A percentile compares a stretch with the other conserved stretches of the same genome.
These are phyloP conservation scores for Geotrichum carabidarum DNA, from an alignment of 1,139 yeast genomes.

Conservation along the genomic window DNA sequence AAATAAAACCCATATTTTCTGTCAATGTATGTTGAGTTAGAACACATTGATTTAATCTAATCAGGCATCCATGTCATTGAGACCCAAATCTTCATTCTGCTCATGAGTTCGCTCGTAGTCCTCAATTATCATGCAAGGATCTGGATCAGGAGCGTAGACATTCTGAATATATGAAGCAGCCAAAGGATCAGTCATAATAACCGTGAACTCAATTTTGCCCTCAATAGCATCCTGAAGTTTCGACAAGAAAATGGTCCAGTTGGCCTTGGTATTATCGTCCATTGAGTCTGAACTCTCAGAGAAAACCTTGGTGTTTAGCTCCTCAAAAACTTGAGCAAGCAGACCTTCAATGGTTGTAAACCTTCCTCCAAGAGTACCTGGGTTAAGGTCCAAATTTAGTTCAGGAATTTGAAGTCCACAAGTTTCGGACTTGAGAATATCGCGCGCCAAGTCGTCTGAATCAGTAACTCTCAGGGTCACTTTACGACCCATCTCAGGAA, in stretches of 20 bases:
- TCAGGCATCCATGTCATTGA: slow-evolving; percentile 64
- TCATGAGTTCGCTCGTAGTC: slow-evolving; percentile 79
- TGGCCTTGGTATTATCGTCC: slow-evolving; percentile 66
- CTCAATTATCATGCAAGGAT: slow-evolving; percentile 89
- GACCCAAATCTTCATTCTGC: slow-evolving; percentile 89
- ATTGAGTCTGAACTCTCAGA: slow-evolving; percentile 86
- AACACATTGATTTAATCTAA: not conserved
- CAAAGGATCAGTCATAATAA: slow-evolving; percentile 87
- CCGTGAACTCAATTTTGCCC: slow-evolving; percentile 79
- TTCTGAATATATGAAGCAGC: slow-evolving; percentile 94
- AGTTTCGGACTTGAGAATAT: slow-evolving; percentile 88
- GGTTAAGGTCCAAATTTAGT: slow-evolving; percentile 79
- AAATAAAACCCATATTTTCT: not conserved
- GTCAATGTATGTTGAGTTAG: not conserved
- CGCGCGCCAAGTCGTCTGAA: slow-evolving; percentile 90
- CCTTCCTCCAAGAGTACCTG: slow-evolving; percentile 97
- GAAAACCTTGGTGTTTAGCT: slow-evolving; percentile 78
- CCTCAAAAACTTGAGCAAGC: slow-evolving; percentile 80
- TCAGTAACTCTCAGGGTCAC: slow-evolving; percentile 75
- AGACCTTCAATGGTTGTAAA: slow-evolving; percentile 96
- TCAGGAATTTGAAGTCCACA: slow-evolving; percentile 86
- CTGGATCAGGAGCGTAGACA: slow-evolving; percentile 95
- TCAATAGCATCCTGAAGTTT: slow-evolving; percentile 73
- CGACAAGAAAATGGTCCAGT: slow-evolving; percentile 81
- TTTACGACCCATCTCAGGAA: slow-evolving; percentile 78